Evolutionary conservation across 768 basidiomycete species (phyloP).

Genomic region (Serpula lacrymans): DNA sequence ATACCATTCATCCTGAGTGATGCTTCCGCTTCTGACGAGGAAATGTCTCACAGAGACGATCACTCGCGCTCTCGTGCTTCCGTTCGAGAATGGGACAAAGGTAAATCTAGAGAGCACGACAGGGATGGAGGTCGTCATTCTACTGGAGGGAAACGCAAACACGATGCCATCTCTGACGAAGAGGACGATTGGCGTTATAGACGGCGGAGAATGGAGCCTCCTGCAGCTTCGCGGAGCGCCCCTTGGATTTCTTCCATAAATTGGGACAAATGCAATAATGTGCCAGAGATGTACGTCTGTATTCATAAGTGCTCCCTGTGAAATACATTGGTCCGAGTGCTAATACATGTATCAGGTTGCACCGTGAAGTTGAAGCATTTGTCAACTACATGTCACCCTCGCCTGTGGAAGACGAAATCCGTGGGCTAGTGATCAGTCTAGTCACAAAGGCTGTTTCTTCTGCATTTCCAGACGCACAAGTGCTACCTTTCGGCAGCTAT

Average conservation of each 20-base stretch:
- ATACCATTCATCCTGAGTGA: conserved; percentile 23
- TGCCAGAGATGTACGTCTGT: conserved; percentile 79
- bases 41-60: conserved; percentile 13
- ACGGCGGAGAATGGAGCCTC: conserved; percentile 49
- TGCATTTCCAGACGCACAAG: conserved; percentile 76
- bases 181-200: conserved; percentile 37
- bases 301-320: not conserved
- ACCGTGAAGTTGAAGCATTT: conserved; percentile 83
- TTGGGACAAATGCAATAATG: conserved; percentile 71
- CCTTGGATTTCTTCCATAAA: conserved; percentile 73
- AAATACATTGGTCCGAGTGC: conserved; percentile 2
- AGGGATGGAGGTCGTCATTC: conserved; percentile 18
- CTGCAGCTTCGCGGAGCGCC: conserved; percentile 50
- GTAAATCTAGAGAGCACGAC: conserved; percentile 24
- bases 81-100: conserved; percentile 41
- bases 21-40: conserved; percentile 6
- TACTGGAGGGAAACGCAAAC: conserved; percentile 40
- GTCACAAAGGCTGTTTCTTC: conserved; percentile 62
- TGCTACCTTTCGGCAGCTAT: conserved; percentile 89
- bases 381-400: conserved; percentile 86
- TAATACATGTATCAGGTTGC: conserved; percentile 52
- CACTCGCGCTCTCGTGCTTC: conserved; percentile 10
- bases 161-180: conserved; percentile 40
- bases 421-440: conserved; percentile 65
- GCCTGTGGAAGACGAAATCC: conserved; percentile 79